phyloP scores from a whole-genome alignment of 2,329 filamentous ascomycete genomes.

The Clonostachys rhizophaga region DNA sequence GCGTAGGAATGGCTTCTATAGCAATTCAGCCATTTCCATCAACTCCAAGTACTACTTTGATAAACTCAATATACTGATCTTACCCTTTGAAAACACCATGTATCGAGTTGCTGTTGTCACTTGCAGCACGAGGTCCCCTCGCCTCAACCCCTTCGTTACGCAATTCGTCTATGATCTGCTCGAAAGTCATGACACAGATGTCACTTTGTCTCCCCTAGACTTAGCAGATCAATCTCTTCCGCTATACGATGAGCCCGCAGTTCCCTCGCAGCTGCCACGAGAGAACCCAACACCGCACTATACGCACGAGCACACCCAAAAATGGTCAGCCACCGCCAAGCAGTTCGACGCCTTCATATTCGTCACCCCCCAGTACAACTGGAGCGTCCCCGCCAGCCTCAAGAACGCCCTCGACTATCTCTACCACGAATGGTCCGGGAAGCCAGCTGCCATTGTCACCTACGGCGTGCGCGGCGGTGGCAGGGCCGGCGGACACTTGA shows the following conservation, averaged over 20 bases:
- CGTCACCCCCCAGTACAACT: conserved; percentile 53
- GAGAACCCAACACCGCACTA: conserved; percentile 26
- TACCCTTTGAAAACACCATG: too few species aligned
- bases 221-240: conserved; percentile 33
- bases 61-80: too few species aligned
- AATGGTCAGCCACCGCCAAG: conserved; percentile 37
- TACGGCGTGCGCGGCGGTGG: conserved; percentile 35
- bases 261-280: conserved; percentile 17
- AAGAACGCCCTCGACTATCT: conserved; percentile 63
- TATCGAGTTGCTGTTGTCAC: too few species aligned
- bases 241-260: conserved; percentile 34
- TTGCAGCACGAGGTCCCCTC: too few species aligned
- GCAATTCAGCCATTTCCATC: too few species aligned
- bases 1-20: too few species aligned
- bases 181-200: too few species aligned
- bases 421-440: conserved; percentile 51
- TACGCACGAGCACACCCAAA: conserved; percentile 30
- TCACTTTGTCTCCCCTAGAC: conserved; percentile 20
- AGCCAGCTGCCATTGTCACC: conserved; percentile 46
- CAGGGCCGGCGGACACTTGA: too few species aligned
- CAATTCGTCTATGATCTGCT: too few species aligned
- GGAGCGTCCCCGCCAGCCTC: conserved; percentile 42
- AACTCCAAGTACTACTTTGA: too few species aligned
- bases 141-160: too few species aligned
- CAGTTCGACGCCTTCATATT: conserved; percentile 41